Evolutionary conservation across 2,329 filamentous ascomycete genomes (phyloP).

Genomic region (Verticillium alfalfae): DNA sequence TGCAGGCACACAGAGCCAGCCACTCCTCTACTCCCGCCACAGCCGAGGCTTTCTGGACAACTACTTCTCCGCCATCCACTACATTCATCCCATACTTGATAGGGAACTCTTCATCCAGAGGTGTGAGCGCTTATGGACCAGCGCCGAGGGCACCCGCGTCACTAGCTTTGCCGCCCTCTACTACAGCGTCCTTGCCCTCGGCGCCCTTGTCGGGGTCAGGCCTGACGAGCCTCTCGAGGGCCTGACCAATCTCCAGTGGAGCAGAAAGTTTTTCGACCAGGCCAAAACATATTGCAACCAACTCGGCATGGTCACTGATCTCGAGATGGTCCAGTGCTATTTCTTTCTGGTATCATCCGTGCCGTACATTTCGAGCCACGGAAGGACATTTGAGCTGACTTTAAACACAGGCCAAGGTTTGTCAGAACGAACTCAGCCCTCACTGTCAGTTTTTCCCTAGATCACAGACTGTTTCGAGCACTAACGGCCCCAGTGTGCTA

Average conservation of each 20-base stretch:
- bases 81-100: conserved; percentile 40
- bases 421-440: conserved; percentile 42
- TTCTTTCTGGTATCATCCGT: conserved; percentile 27
- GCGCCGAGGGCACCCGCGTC: conserved; percentile 12
- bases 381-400: background rate
- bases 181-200: conserved; percentile 38
- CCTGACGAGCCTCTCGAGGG: conserved; percentile 36
- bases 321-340: conserved; percentile 41
- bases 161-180: conserved; percentile 41
- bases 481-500: conserved; percentile 26
- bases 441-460: conserved; percentile 25
- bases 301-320: conserved; percentile 34
- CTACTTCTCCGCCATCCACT: conserved; percentile 42
- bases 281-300: conserved; percentile 29
- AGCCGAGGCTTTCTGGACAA: conserved; percentile 37
- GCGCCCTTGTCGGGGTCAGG: conserved; percentile 36
- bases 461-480: background rate
- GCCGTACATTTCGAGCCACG: conserved; percentile 14
- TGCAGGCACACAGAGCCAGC: conserved; percentile 1
- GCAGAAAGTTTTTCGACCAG: conserved; percentile 36
- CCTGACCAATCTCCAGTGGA: conserved; percentile 37
- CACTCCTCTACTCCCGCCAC: conserved; percentile 30
- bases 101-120: conserved; percentile 34
- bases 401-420: conserved; percentile 30
- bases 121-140: conserved; percentile 36